Percentiles rank a stretch among this genome's conserved stretches.
These are phyloP conservation scores for Papiliotrema flavescens DNA, from an alignment of 1,284 basidiomycete genomes.

Conservation along the genomic window DNA sequence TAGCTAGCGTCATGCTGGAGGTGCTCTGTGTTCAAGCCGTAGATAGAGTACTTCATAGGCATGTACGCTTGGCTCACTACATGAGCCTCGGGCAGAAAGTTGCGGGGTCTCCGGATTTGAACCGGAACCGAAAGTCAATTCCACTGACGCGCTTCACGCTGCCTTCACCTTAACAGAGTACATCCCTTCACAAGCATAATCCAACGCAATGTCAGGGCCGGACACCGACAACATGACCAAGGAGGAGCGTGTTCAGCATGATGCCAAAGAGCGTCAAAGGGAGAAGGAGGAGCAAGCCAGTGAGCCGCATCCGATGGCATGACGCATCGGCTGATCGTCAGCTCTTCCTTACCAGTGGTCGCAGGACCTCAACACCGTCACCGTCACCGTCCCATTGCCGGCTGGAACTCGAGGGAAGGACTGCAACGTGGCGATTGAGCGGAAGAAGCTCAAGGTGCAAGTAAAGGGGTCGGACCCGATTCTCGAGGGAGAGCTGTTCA, in stretches of 20 bases:
- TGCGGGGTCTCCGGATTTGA: too few relatives aligned
- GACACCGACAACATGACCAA: slow-evolving; percentile 54
- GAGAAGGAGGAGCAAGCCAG: slow-evolving; percentile 81
- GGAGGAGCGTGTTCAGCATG: slow-evolving; percentile 69
- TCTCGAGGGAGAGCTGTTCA: slow-evolving; percentile 84
- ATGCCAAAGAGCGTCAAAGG: slow-evolving; percentile 63
- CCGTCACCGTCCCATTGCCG: slow-evolving; percentile 77
- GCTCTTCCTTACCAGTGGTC: slow-evolving; percentile 89
- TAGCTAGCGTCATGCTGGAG: too few relatives aligned
- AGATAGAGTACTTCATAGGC: too few relatives aligned
- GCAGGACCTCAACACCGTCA: slow-evolving; percentile 84
- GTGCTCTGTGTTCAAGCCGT: too few relatives aligned
- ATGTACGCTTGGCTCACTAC: too few relatives aligned
- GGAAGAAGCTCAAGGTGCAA: slow-evolving; percentile 76
- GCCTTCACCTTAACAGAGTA: too few relatives aligned
- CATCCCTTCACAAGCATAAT: too few relatives aligned
- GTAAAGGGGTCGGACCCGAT: slow-evolving; percentile 83
- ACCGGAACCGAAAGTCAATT: too few relatives aligned
- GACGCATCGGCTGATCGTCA: slow-evolving; percentile 38
- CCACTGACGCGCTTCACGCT: too few relatives aligned
- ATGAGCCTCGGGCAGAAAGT: too few relatives aligned
- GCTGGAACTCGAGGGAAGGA: slow-evolving; percentile 79
- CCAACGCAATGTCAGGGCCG: too few relatives aligned
- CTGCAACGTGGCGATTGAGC: slow-evolving; percentile 69
- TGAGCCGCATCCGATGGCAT: slow-evolving; percentile 48